Percentiles rank a stretch among this genome's conserved stretches.
These are phyloP conservation scores for Mycena alexandri DNA, from an alignment of 768 basidiomycete genomes.

Conservation along the genomic window DNA sequence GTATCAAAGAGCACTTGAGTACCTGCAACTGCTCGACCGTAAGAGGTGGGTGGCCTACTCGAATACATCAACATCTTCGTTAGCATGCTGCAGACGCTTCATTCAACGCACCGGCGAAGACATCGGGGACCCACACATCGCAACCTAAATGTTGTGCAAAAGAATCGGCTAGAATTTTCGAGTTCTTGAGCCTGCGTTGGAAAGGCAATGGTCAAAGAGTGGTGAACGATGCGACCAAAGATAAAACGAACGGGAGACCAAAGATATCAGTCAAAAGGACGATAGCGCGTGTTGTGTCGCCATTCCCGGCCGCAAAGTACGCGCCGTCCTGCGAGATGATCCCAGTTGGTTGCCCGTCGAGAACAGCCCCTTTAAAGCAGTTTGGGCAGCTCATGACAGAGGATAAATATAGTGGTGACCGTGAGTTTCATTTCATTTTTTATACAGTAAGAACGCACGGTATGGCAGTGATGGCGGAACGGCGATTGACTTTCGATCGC, in stretches of 20 bases:
- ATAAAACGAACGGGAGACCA: conserved; percentile 44
- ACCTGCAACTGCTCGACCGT: conserved; percentile 1
- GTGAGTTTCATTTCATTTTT: no score
- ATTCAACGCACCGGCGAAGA: conserved; percentile 52
- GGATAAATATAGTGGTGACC: no score
- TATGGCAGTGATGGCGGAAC: no score
- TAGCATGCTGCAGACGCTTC: background rate
- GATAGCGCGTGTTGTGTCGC: conserved; percentile 46
- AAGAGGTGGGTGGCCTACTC: conserved; percentile 17
- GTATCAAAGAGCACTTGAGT: background rate
- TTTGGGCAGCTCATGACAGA: conserved; percentile 40
- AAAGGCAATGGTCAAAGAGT: no score
- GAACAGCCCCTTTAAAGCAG: conserved; percentile 47
- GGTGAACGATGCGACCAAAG: conserved; percentile 7
- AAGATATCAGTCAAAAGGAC: conserved; percentile 59
- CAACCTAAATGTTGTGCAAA: conserved; percentile 51
- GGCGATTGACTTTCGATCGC: no score
- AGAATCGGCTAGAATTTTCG: conserved; percentile 57
- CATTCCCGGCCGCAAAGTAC: conserved; percentile 45
- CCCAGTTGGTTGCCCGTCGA: conserved; percentile 52
- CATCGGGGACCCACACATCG: conserved; percentile 62
- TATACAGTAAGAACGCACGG: no score
- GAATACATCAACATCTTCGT: no score
- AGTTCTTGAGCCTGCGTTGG: conserved; percentile 42
- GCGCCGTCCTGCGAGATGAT: conserved; percentile 42